Evolutionary conservation across 257 asterid species (phyloP), one percentile per base, ranked within the genome.

Genomic region (Salvia splendens): DNA sequence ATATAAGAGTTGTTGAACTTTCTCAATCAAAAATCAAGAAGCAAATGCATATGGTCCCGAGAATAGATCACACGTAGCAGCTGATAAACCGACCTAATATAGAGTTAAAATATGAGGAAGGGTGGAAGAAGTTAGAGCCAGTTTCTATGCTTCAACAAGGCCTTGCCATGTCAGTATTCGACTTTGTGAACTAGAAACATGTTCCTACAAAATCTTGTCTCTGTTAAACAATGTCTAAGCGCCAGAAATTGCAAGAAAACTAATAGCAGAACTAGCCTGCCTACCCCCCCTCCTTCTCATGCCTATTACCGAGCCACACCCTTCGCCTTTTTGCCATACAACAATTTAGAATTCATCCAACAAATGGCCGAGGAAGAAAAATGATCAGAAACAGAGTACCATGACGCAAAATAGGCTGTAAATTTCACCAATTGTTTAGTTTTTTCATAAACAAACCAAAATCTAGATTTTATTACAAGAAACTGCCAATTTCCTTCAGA

Each of bases 301-400:
- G 72, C 24, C 57, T 32, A 12, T 57, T 57, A 68, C 48, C 5
- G 17, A 61, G 43, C 28, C 10, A 30, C 42, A 24, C 33, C n/a
- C 42, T 28, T 8, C 0, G 5, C 30, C 9, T 30, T 68, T 68
- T 5, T 54, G 9, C 12, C 6, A 40, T 71, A 32, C 70, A 20
- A 47, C 30, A 51, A 38, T 42, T 30, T 42, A 20, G 24, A 24
- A 12, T 33, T 70, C 46, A 24, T 70, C 62, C 43, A 49, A 61
- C 14, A 59, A 36, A 65, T 65, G 50, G 41, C 1, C 28, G 1
- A 15, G 36, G 51, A 16, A 16, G 10, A 65, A 65, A 65, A 65
- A 36, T 14, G 56, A 42, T 50, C 71, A 66, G 52, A 52, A 40
- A 20, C 43, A 50, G 53, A 68, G 28, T 42, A 53, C 4, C 20